Evolutionary conservation across 2,329 filamentous ascomycete species (phyloP), one percentile per base, ranked within the genome.

Genomic region (Fusarium sp.): DNA sequence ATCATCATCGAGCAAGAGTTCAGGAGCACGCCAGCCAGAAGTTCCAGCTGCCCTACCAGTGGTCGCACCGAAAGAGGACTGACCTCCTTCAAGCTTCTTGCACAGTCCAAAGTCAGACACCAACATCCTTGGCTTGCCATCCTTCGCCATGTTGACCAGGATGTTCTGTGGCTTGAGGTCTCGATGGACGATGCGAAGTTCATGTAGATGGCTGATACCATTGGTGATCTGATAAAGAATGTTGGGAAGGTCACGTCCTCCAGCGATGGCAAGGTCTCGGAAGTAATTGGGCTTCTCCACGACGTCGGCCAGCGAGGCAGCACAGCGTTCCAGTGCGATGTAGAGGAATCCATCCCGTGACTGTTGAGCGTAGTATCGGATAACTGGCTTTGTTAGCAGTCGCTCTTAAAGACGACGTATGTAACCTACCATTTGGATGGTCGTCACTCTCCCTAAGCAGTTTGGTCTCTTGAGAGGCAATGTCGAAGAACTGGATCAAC

Each of bases 101-200:
- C 96, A 98, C 0, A 99, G 87, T 6, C 96, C 96, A 80, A 99
- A 99, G 79, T 99, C 96, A 0, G 96, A 98, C 34, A 99, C 97
- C 4, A 99, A 87, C 36, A 99, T 85, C n/a, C 95, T 90, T 23
- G 93, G 90, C 34, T 85, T 87, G 42, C 88, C 87, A 64, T 89
- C 86, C 72, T 90, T 89, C 71, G 86, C 89, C 82, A 90, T 89
- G 33, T 89, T 87, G 64, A 98, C 93, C 1, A 99, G 85, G 55
- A 99, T 98, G 73, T 99, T 99, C 75, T 99, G 96, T 0, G 96
- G 96, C 78, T 99, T 99, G 75, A 99, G 87, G 76, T 99, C 96
- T 58, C 96, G 92, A 78, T 99, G 96, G 3, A 99, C 96, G 75
- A 99, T 97, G 65, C 96, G 91, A 44, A 98, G 85, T 16, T 90